These are phyloP conservation scores for Leptodermis oblonga DNA, from an alignment of 257 asterid genomes.

Conservation along the genomic window DNA sequence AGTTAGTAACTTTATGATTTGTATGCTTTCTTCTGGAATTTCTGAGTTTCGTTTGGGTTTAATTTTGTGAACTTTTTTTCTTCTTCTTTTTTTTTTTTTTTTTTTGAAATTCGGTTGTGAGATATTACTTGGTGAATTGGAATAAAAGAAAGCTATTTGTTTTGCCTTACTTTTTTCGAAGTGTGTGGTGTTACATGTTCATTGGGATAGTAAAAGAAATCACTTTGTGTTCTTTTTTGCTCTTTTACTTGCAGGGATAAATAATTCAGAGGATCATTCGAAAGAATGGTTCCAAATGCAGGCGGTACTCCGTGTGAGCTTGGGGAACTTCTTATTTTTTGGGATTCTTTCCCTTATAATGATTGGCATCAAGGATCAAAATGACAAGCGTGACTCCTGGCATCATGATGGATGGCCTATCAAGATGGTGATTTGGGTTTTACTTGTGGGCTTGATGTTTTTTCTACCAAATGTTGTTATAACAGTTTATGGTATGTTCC, in stretches of 20 bases:
- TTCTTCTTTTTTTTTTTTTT: neutral
- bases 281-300: slow-evolving; percentile 81
- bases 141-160: neutral
- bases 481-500: slow-evolving; percentile 57
- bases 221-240: too few species aligned
- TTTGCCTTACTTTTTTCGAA: neutral
- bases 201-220: too few species aligned
- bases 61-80: neutral
- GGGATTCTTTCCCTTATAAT: slow-evolving; percentile 71
- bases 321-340: slow-evolving; percentile 92
- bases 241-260: slow-evolving; percentile 65
- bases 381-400: slow-evolving; percentile 81
- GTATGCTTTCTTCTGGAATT: neutral
- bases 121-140: neutral
- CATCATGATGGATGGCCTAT: slow-evolving; percentile 93
- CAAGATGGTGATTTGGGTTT: slow-evolving; percentile 75
- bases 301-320: slow-evolving; percentile 95
- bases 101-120: neutral
- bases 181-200: too few species aligned
- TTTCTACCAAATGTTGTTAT: slow-evolving; percentile 69
- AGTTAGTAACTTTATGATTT: neutral
- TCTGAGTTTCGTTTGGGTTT: neutral
- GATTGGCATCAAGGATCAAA: slow-evolving; percentile 93
- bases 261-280: slow-evolving; percentile 56
- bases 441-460: slow-evolving; percentile 79